Evolutionary conservation across 805 yeast genomes (phyloP).

Genomic region (Diddensiella transvaalensis): DNA sequence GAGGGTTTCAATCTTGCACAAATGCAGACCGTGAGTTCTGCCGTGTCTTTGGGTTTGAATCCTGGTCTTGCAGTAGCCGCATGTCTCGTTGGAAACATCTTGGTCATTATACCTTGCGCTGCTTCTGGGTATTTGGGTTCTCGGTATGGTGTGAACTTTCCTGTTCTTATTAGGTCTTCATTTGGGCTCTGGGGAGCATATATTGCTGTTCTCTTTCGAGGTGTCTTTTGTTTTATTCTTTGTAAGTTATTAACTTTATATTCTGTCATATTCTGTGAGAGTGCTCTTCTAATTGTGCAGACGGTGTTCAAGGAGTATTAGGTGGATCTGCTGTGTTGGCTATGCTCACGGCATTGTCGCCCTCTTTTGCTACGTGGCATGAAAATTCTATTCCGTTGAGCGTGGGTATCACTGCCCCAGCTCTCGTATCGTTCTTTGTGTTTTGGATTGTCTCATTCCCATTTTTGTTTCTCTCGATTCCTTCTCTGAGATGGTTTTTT

Average conservation of each 20-base stretch:
- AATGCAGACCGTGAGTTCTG: conserved; percentile 18
- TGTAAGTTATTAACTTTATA: neutral
- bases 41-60: conserved; percentile 17
- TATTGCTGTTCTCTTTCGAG: conserved; percentile 18
- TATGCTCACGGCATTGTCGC: conserved; percentile 38
- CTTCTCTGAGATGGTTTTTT: conserved; percentile 43
- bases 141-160: conserved; percentile 13
- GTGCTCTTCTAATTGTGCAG: neutral
- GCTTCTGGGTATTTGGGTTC: conserved; percentile 13
- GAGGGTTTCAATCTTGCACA: conserved; percentile 16
- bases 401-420: conserved; percentile 39
- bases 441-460: conserved; percentile 46
- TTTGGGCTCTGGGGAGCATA: conserved; percentile 20
- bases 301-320: conserved; percentile 21
- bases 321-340: conserved; percentile 36
- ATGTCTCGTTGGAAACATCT: conserved; percentile 15
- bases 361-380: conserved; percentile 40
- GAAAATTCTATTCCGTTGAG: conserved; percentile 22
- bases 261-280: too few species aligned
- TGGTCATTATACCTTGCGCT: conserved; percentile 16
- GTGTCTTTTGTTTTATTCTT: conserved; percentile 19
- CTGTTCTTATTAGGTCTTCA: conserved; percentile 14
- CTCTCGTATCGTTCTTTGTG: conserved; percentile 40
- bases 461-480: conserved; percentile 44
- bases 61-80: conserved; percentile 19